A percentile compares a stretch with the other conserved stretches of the same genome.
phyloP scores from a whole-genome alignment of 768 basidiomycete species.

The Serendipita vermifera region DNA sequence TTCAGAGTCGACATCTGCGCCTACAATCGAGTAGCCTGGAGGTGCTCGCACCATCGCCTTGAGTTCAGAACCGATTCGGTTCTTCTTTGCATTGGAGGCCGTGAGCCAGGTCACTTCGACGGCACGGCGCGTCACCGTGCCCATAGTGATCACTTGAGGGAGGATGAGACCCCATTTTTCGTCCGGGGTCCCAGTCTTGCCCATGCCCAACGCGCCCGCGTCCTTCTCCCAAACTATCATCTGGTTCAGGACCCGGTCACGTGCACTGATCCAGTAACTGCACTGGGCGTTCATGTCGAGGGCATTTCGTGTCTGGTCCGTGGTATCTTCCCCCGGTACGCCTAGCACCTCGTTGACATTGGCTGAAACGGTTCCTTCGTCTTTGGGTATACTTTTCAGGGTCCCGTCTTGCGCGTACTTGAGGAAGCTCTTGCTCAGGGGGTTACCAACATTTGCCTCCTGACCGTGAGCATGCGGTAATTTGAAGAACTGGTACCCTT shows the following conservation, averaged over 20 bases:
- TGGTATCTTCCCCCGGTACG: constrained; percentile 16
- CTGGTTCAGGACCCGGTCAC: constrained; percentile 85
- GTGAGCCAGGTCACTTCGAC: constrained; percentile 99
- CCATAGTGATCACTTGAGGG: constrained; percentile 96
- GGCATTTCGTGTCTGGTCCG: constrained; percentile 64
- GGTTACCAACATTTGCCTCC: constrained; percentile 86
- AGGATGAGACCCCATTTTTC: constrained; percentile 81
- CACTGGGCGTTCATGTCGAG: constrained; percentile 87
- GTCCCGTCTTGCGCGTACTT: constrained; percentile 80
- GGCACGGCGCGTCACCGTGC: constrained; percentile 91
- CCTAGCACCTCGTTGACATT: background rate
- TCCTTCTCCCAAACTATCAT: constrained; percentile 75
- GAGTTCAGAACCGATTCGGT: constrained; percentile 94
- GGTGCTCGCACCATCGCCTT: constrained; percentile 97
- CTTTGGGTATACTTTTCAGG: constrained; percentile 57
- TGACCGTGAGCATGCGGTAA: constrained; percentile 95
- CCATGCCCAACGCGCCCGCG: constrained; percentile 40
- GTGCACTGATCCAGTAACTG: constrained; percentile 93
- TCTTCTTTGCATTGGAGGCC: constrained; percentile 94
- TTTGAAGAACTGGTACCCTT: constrained; percentile 63
- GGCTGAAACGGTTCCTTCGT: constrained; percentile 10
- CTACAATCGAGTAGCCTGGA: constrained; percentile 84
- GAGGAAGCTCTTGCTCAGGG: constrained; percentile 79
- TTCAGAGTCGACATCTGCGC: constrained; percentile 97
- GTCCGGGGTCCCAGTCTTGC: constrained; percentile 9